Evolutionary conservation across 768 basidiomycete genomes (phyloP), one percentile per base, ranked within the genome.

Genomic region (Lactarius hatsudake): DNA sequence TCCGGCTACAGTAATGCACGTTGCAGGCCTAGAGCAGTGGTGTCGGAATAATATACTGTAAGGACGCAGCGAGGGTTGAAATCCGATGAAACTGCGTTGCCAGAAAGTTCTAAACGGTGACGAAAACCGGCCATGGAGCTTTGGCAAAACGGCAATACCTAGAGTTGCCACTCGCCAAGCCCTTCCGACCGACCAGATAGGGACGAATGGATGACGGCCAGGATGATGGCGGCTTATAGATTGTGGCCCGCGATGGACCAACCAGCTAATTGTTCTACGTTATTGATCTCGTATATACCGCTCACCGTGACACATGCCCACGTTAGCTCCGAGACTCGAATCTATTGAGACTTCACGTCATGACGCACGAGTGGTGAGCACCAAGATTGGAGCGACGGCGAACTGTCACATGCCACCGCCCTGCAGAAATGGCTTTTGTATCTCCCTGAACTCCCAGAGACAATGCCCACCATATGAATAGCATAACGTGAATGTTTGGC

Each of bases 371-470:
- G 42, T 42, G 42, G 17, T n/a, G 42, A 23, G 1, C 23, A 13
- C n/a, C n/a, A 48, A n/a, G n/a, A n/a, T n/a, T 32, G 32, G 45
- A 48, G 55, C 28, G 28, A 32, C 5, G 26, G 26, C 30, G 57
- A 38, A 10, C 34, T n/a, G 63, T 59, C 59, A 56, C 54, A n/a
- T 34, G 56, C 56, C 34, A 36, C 75, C 20, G 78, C 80, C 23
- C 42, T 20, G 28, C 81, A 17, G 92, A 89, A 32, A 98, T 83
- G 1, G 91, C 82, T 61, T 84, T 82, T n/a, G 76, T 68, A 76
- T 98, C 95, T 0, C 87, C 91, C 66, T 86, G 76, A 2, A 83
- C 70, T 38, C 77, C 78, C 13, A 72, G 72, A 1, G 77, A 74
- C 36, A 74, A 71, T 17, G 66, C 78, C 92, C 91, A 94, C 92